Evolutionary conservation across 352 stramenopile species (phyloP), one percentile per base, ranked within the genome.

Genomic region (Phytophthora uliginosa): DNA sequence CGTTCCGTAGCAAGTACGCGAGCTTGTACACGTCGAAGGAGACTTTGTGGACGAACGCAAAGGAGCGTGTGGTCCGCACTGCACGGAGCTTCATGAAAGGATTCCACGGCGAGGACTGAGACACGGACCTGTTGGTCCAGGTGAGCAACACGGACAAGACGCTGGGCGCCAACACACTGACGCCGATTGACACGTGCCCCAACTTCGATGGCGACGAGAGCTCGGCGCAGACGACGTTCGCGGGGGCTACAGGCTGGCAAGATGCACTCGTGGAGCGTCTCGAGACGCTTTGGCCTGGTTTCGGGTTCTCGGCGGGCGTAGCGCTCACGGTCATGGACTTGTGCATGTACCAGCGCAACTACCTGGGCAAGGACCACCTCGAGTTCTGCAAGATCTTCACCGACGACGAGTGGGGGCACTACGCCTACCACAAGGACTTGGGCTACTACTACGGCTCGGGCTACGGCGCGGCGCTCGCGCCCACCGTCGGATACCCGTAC

Each of bases 311-410:
- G 15, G 57, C 62, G 2, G 75, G 84, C 52, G 79, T 85, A 28
- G 52, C 76, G 2, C 26, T 78, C 7, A 81, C 75, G 9, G 67
- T 89, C 50, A 89, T 87, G 82, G 82, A 89, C 66, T 63, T 89
- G 42, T 89, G 82, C 66, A 84, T 82, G 72, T 89, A 87, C 69
- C 75, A 89, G 65, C 78, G 78, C 48, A 87, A 87, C 54, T 77
- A 83, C 28, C 53, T 82, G 13, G 73, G 74, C 58, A 86, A 87
- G 61, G 62, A 69, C 52, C 55, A 76, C 63, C 54, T 76, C 4
- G 66, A 78, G 60, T 86, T 87, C 71, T 89, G 82, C 40, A 38
- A 66, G 38, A 63, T 89, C 58, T 89, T 87, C 70, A 83, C 79
- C 17, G 82, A 89, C 65, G 75, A 87, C 15, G 82, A 89, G 63